Evolutionary conservation across 2,329 filamentous ascomycete species (phyloP).

Genomic region (Aspergillus caelatus): DNA sequence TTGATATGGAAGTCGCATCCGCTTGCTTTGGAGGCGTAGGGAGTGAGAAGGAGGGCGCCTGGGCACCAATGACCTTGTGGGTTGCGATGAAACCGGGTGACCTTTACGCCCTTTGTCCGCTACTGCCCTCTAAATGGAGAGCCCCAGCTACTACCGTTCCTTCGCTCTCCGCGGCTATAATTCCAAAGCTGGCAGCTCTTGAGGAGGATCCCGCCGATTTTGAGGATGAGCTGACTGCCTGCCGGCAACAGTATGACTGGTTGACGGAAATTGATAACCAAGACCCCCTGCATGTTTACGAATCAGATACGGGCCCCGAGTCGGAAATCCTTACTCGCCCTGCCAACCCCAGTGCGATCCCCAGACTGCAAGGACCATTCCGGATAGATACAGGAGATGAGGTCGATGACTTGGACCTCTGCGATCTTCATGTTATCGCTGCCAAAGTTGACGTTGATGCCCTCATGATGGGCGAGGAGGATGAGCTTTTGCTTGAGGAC

Average conservation of each 20-base stretch:
- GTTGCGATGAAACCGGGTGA: conserved; percentile 93
- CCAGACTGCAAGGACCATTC: conserved; percentile 66
- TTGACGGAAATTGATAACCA: conserved; percentile 59
- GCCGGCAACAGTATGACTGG: conserved; percentile 63
- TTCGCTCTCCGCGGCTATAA: conserved; percentile 79
- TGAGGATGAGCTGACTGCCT: conserved; percentile 50
- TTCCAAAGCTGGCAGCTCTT: conserved; percentile 64
- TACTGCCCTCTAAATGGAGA: conserved; percentile 85
- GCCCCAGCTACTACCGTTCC: conserved; percentile 75
- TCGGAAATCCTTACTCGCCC: conserved; percentile 62
- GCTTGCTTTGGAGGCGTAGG: conserved; percentile 81
- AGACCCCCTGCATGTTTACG: conserved; percentile 49
- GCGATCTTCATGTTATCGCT: conserved; percentile 62
- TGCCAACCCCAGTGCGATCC: conserved; percentile 56
- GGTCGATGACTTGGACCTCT: conserved; percentile 59
- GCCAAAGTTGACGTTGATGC: conserved; percentile 56
- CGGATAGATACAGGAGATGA: conserved; percentile 53
- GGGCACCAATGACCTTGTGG: conserved; percentile 97
- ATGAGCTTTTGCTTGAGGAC: conserved; percentile 45
- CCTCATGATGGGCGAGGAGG: conserved; percentile 55
- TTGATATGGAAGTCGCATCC: conserved; percentile 92
- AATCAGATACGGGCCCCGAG: conserved; percentile 42
- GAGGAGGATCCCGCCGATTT: conserved; percentile 44
- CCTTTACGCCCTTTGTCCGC: conserved; percentile 87
- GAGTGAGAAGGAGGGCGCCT: conserved; percentile 63